Base-by-base conservation (phyloP, 768 basidiomycete species). In the Rickenella mellea region DNA sequence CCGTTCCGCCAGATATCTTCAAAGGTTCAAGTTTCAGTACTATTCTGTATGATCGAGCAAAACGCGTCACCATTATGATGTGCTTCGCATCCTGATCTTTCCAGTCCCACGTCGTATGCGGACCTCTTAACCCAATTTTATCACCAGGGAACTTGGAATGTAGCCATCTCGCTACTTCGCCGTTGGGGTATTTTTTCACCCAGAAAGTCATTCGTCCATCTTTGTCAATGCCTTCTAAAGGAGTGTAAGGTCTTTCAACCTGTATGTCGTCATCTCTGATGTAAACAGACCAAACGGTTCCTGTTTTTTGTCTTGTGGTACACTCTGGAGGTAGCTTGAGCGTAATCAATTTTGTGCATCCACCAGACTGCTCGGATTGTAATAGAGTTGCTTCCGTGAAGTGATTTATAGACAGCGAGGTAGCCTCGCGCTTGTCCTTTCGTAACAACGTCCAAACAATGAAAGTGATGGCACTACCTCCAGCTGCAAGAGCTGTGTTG, bases 191-290 rank as follows among this genome's bases (percentile, higher is more conserved):
- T 45, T 68, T 76, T 62, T 89, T 91, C 7, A 91, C 68, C 88
- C 88, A 91, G 40, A 91, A 75, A 27, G 64, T 64, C 67, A 91
- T 80, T 35, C 66, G 64, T 0, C 86, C 85, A 9, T 77, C 55
- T 41, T 70, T 62, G 40, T 83, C 79, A 19, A 88, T 63, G 17
- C 87, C 81, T 47, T 78, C 68, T 37, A 91, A 62, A 4, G 88
- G 88, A 4, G 89, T 91, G 54, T 90, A 91, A 10, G 85, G 79
- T 41, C 88, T 63, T 53, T 91, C 88, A 25, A 90, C 83, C 59
- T 90, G 88, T 17, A 91, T 88, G 51, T 89, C 88, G 48, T 82
- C 80, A 55, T 91, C 85, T 55, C 90, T 91, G 55, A 90, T 67
- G 57, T 70, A 90, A 10, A 91, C 64, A 28, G 84, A 83, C 74